Evolutionary conservation across 148 eudicot genomes (phyloP).

Genomic region (Arctostaphylos glauca): DNA sequence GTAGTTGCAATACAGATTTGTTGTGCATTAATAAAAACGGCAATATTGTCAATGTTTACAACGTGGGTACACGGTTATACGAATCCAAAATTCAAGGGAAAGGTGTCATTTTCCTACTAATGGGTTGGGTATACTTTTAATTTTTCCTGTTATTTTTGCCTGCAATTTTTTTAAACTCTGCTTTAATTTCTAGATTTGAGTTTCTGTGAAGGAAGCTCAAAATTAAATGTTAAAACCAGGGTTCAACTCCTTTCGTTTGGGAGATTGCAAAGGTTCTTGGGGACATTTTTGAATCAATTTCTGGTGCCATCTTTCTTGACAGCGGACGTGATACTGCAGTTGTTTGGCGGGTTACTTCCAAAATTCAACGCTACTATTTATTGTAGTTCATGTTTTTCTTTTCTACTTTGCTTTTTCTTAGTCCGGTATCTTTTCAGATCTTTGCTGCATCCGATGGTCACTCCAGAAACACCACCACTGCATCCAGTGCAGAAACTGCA

Average conservation of each 20-base stretch:
- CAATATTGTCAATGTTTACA: not conserved
- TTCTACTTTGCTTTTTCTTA: not conserved
- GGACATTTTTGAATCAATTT: slow-evolving; percentile 93
- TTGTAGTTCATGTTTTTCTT: not conserved
- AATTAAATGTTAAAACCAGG: slow-evolving; percentile 69
- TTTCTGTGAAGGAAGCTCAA: slow-evolving; percentile 87
- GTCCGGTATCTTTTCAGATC: slow-evolving; percentile 57
- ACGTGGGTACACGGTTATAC: not conserved
- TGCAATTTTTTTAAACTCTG: not conserved
- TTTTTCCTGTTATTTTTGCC: not conserved
- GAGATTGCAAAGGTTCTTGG: slow-evolving; percentile 99
- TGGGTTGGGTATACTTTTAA: not conserved
- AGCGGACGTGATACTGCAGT: slow-evolving; percentile 56
- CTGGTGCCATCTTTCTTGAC: slow-evolving; percentile 93
- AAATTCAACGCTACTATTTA: not conserved
- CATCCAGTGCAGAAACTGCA: slow-evolving; percentile 97
- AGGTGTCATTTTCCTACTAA: not conserved
- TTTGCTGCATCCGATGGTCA: slow-evolving; percentile 91
- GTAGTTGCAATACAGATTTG: not conserved
- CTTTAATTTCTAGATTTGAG: slow-evolving; percentile 58
- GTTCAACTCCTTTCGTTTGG: slow-evolving; percentile 86
- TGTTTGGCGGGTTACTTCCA: slow-evolving; percentile 76
- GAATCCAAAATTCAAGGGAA: not conserved
- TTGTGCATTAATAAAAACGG: not conserved
- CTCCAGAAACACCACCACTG: slow-evolving; percentile 99